Evolutionary conservation across 345 rosid species (phyloP).

Genomic region (Eucalyptus polybractea): DNA sequence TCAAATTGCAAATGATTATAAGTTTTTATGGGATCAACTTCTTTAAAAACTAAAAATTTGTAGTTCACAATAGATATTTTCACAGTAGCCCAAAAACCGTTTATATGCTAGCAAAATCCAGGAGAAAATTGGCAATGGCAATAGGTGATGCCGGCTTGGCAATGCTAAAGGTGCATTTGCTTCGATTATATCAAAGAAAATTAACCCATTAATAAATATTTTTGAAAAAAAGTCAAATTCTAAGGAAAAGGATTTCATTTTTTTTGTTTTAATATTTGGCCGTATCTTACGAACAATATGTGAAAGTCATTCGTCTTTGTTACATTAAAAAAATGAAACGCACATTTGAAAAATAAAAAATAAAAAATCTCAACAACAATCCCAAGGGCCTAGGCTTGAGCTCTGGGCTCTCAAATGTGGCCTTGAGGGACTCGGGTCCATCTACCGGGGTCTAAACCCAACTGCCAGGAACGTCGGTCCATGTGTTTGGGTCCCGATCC

Average conservation of each 20-base stretch:
- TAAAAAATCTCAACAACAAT: background rate
- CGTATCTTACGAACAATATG: background rate
- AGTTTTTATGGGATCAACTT: rapidly evolving
- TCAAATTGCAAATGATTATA: no score
- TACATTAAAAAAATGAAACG: background rate
- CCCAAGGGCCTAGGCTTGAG: background rate
- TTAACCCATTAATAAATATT: no score
- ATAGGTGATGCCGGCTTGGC: background rate
- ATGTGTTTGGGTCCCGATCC: background rate
- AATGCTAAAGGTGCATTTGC: background rate
- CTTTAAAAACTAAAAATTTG: no score
- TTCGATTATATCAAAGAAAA: background rate
- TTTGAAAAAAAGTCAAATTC: no score
- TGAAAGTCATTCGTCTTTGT: background rate
- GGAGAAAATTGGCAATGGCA: background rate
- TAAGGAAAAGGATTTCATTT: background rate
- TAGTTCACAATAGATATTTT: no score
- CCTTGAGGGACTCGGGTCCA: background rate
- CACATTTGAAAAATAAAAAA: background rate
- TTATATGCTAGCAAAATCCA: no score
- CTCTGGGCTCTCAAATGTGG: background rate
- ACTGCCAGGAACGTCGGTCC: rapidly evolving
- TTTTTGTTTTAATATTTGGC: background rate
- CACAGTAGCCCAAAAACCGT: rapidly evolving
- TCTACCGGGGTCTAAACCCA: rapidly evolving